phyloP scores from a whole-genome alignment of 179 eudicot species.

The Vitellaria paradoxa region DNA sequence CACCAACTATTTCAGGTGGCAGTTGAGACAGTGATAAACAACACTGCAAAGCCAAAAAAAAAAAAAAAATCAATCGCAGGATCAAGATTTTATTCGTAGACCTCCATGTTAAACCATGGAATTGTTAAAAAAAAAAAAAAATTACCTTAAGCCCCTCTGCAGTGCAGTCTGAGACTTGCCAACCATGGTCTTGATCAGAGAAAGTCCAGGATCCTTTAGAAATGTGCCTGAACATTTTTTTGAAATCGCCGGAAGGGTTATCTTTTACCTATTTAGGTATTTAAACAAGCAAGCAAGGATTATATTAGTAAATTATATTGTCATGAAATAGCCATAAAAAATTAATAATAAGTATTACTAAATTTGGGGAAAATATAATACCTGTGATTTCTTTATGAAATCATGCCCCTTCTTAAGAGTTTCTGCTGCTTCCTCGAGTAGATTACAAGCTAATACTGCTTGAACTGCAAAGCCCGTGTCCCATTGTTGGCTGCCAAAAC shows the following conservation, averaged over 20 bases:
- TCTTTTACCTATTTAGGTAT: too few relatives aligned
- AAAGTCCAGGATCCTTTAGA: too few relatives aligned
- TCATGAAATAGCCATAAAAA: too few relatives aligned
- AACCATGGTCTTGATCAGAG: too few relatives aligned
- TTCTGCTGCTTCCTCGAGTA: slow-evolving; percentile 9
- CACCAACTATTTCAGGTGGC: slow-evolving; percentile 28
- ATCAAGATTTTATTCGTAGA: background rate
- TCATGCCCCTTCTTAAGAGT: slow-evolving; percentile 11
- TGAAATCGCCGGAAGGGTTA: too few relatives aligned
- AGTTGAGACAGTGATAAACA: slow-evolving; percentile 22
- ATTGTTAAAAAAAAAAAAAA: background rate
- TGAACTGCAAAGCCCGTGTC: slow-evolving; percentile 51
- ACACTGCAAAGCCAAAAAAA: slow-evolving; percentile 22
- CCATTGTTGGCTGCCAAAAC: slow-evolving; percentile 66
- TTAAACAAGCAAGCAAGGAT: too few relatives aligned
- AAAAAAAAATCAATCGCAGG: background rate
- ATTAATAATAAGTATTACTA: too few relatives aligned
- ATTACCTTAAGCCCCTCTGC: slow-evolving; percentile 34
- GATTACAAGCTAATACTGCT: slow-evolving; percentile 7
- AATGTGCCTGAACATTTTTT: too few relatives aligned
- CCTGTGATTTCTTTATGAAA: slow-evolving; percentile 24
- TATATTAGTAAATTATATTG: too few relatives aligned
- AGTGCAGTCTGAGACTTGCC: slow-evolving; percentile 35
- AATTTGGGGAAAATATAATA: background rate
- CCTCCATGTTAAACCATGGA: background rate